phyloP scores from a whole-genome alignment of 2,329 filamentous ascomycete species.

The Didymella sp. region DNA sequence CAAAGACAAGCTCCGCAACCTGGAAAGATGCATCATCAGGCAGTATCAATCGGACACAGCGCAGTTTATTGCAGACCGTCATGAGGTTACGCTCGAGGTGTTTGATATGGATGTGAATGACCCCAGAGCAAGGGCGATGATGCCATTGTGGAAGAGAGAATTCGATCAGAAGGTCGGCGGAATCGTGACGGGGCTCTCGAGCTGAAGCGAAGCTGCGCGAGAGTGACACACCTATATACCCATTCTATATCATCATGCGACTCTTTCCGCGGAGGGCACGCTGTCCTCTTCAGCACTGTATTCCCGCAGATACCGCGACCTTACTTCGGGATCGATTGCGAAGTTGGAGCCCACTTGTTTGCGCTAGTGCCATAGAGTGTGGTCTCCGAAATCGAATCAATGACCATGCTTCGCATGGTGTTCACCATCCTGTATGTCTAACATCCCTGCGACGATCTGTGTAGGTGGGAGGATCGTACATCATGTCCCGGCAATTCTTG shows the following conservation, averaged over 20 bases:
- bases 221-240: background rate
- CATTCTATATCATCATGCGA: background rate
- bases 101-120: constrained; percentile 27
- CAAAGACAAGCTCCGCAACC: constrained; percentile 23
- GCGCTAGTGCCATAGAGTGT: background rate
- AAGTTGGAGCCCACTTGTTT: background rate
- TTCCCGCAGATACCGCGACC: background rate
- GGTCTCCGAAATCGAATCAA: background rate
- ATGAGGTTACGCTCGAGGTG: constrained; percentile 30
- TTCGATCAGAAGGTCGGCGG: constrained; percentile 35
- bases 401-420: background rate
- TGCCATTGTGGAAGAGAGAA: constrained; percentile 45
- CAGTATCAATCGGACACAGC: constrained; percentile 35
- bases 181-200: constrained; percentile 24
- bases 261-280: background rate
- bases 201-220: background rate
- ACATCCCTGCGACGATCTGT: constrained; percentile 1
- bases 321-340: background rate
- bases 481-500: constrained; percentile 1
- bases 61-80: constrained; percentile 22
- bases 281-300: background rate
- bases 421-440: background rate
- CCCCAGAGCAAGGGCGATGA: constrained; percentile 32
- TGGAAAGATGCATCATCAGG: constrained; percentile 34
- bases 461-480: background rate